Evolutionary conservation across 1,284 basidiomycete species (phyloP).

Genomic region (Rhodotorula sp.): DNA sequence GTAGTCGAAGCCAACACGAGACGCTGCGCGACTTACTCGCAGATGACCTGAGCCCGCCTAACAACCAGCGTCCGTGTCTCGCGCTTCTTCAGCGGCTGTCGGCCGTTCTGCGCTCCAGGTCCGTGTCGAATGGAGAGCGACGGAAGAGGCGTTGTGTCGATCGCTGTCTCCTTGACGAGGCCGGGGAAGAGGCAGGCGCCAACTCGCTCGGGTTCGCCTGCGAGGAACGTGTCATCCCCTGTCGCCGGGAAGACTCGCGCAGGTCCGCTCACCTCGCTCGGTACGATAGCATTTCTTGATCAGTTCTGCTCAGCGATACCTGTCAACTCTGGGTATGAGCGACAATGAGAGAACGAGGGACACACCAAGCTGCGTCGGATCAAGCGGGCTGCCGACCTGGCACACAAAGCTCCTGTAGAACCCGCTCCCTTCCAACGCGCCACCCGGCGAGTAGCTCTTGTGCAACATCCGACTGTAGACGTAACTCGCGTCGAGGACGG

Average conservation of each 20-base stretch:
- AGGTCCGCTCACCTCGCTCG: slow-evolving; percentile 56
- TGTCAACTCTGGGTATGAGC: background rate
- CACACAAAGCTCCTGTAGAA: slow-evolving; percentile 74
- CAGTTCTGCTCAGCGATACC: slow-evolving; percentile 64
- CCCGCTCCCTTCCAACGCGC: slow-evolving; percentile 56
- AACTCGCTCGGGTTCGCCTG: slow-evolving; percentile 62
- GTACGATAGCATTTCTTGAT: slow-evolving; percentile 71
- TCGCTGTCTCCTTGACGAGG: slow-evolving; percentile 64
- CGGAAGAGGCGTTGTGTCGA: slow-evolving; percentile 35
- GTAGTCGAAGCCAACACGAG: background rate
- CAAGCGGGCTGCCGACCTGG: slow-evolving; percentile 62
- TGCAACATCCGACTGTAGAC: slow-evolving; percentile 78
- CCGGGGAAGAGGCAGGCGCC: slow-evolving; percentile 79
- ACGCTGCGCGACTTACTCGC: slow-evolving; percentile 60
- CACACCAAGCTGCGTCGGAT: slow-evolving; percentile 38
- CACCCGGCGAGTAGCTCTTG: slow-evolving; percentile 57
- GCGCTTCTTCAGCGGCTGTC: slow-evolving; percentile 40
- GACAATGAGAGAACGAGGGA: background rate
- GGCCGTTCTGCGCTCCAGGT: background rate
- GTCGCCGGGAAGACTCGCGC: too few species aligned
- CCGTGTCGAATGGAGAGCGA: slow-evolving; percentile 31
- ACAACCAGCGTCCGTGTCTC: slow-evolving; percentile 69
- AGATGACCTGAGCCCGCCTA: slow-evolving; percentile 74
- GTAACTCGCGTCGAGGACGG: slow-evolving; percentile 67
- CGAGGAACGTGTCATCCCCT: background rate